These are phyloP conservation scores for Acephala macrosclerotiorum DNA, from an alignment of 2,329 filamentous ascomycete species.

Conservation along the genomic window DNA sequence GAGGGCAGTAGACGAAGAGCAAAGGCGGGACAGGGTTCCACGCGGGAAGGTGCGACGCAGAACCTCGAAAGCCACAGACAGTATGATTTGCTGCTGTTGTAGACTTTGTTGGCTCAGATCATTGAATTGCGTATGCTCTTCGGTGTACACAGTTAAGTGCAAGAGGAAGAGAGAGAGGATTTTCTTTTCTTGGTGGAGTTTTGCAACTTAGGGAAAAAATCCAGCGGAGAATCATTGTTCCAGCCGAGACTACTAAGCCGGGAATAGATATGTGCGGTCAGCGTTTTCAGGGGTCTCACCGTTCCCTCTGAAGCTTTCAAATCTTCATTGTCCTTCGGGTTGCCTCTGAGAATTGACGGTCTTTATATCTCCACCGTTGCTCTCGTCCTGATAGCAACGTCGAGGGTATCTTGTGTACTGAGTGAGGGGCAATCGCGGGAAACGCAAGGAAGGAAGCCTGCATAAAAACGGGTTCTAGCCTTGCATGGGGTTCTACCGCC, in stretches of 20 bases:
- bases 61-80: slow-evolving; percentile 5
- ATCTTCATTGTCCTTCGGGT: not conserved
- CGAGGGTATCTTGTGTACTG: not conserved
- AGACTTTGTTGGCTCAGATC: not conserved
- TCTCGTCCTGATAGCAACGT: not conserved
- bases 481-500: slow-evolving; percentile 1
- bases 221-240: not conserved
- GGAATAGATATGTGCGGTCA: not conserved
- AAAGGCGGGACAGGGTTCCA: slow-evolving; percentile 7
- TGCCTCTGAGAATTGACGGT: not conserved
- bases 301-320: no score
- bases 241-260: not conserved
- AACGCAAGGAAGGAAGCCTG: not conserved
- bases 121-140: not conserved
- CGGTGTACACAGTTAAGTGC: slow-evolving; percentile 1
- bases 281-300: not conserved
- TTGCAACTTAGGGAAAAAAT: not conserved
- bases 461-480: slow-evolving; percentile 5
- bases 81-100: not conserved
- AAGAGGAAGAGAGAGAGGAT: not conserved
- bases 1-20: not conserved
- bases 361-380: not conserved
- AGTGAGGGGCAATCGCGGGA: not conserved
- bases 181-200: not conserved
- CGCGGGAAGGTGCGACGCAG: not conserved